A percentile compares a stretch with the other conserved stretches of the same genome.
Evolutionary conservation across 2,329 filamentous ascomycete genomes (phyloP).

Genomic region (Aspergillus ustus): DNA sequence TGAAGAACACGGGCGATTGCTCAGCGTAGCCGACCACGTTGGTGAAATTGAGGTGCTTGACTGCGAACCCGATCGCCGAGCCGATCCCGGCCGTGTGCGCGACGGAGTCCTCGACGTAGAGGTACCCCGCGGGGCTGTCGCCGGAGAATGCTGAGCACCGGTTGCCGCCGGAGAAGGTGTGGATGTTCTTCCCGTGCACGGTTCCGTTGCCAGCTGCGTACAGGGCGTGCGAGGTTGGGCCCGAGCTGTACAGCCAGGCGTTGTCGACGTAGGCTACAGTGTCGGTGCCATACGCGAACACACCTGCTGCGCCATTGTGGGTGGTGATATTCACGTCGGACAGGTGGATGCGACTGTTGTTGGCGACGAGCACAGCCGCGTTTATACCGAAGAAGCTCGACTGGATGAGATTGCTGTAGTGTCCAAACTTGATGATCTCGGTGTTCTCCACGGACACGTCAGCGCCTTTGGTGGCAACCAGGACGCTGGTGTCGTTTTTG

Average conservation of each 20-base stretch:
- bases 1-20: constrained; percentile 29
- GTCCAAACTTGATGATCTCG: constrained; percentile 35
- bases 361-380: constrained; percentile 38
- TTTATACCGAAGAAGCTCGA: constrained; percentile 39
- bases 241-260: constrained; percentile 37
- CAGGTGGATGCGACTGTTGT: constrained; percentile 30
- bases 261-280: constrained; percentile 33
- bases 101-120: constrained; percentile 33
- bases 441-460: constrained; percentile 28
- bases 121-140: constrained; percentile 33
- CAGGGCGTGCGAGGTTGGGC: constrained; percentile 37
- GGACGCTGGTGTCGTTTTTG: constrained; percentile 25
- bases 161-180: constrained; percentile 36
- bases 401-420: constrained; percentile 33
- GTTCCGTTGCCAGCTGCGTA: constrained; percentile 41
- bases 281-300: constrained; percentile 37
- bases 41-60: constrained; percentile 30
- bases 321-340: constrained; percentile 37
- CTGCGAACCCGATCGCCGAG: constrained; percentile 37
- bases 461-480: constrained; percentile 19
- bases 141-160: constrained; percentile 40
- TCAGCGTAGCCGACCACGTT: constrained; percentile 34
- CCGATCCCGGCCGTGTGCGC: constrained; percentile 37
- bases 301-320: constrained; percentile 41
- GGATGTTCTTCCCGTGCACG: constrained; percentile 27